These are phyloP conservation scores for Quercus cerris DNA, from an alignment of 306 rosid genomes.

Conservation along the genomic window DNA sequence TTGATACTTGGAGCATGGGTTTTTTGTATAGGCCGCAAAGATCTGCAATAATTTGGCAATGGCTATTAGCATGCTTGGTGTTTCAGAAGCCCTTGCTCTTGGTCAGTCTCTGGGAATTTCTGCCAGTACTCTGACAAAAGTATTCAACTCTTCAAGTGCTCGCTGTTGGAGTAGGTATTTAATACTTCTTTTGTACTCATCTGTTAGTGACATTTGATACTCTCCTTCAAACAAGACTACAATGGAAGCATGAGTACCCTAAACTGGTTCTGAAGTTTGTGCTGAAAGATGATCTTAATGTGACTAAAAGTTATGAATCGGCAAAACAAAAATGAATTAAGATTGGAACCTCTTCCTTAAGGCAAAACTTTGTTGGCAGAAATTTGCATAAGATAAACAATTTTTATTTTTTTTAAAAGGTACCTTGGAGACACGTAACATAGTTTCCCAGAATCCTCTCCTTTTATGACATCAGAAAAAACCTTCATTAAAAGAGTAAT, in stretches of 20 bases:
- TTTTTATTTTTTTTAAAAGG: not conserved
- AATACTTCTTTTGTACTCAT: slow-evolving; percentile 1
- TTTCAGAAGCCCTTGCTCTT: slow-evolving; percentile 91
- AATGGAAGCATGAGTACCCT: not conserved
- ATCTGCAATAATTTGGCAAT: slow-evolving; percentile 89
- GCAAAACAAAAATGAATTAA: not conserved
- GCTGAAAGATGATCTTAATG: slow-evolving; percentile 3
- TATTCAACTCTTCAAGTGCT: slow-evolving; percentile 90
- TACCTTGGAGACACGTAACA: not conserved
- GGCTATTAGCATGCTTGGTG: slow-evolving; percentile 95
- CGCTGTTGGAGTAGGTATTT: slow-evolving; percentile 97
- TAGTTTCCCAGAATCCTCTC: not conserved
- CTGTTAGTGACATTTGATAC: slow-evolving; percentile 1
- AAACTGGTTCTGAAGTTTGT: not conserved
- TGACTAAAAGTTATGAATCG: not conserved
- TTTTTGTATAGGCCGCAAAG: slow-evolving; percentile 74
- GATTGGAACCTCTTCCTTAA: not conserved
- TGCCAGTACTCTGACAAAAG: slow-evolving; percentile 68
- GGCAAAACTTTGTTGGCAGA: not conserved
- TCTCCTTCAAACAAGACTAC: not conserved
- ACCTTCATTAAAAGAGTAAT: no score
- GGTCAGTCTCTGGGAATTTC: slow-evolving; percentile 88
- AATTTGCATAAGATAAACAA: not conserved
- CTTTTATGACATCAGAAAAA: not conserved
- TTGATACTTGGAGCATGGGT: slow-evolving; percentile 9